These are phyloP conservation scores for Trametes maxima DNA, from an alignment of 768 basidiomycete species.

Conservation along the genomic window DNA sequence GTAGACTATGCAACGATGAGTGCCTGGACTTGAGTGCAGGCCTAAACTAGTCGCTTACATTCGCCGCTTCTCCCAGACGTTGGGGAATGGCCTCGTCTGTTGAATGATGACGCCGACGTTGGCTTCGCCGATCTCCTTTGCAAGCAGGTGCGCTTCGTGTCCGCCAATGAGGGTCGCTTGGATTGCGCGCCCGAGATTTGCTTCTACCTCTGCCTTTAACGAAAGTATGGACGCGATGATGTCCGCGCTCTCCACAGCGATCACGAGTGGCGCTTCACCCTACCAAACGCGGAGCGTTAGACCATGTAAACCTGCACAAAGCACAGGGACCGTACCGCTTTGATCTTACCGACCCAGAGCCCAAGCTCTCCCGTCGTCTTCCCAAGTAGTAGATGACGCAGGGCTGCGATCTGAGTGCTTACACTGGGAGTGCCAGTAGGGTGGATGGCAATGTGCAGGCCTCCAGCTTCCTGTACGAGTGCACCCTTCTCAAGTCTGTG, in stretches of 20 bases:
- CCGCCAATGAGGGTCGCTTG: conserved; percentile 58
- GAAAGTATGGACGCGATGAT: conserved; percentile 64
- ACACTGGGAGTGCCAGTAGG: conserved; percentile 56
- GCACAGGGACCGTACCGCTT: conserved; percentile 39
- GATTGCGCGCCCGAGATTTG: conserved; percentile 41
- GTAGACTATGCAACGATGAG: conserved; percentile 43
- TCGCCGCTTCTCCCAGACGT: conserved; percentile 64
- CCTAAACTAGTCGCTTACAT: conserved; percentile 45
- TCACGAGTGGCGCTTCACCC: conserved; percentile 63
- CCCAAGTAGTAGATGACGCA: conserved; percentile 61
- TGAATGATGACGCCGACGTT: conserved; percentile 70
- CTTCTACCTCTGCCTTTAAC: conserved; percentile 66
- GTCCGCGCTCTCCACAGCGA: conserved; percentile 67
- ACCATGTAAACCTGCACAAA: neutral
- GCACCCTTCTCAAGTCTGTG: conserved; percentile 44
- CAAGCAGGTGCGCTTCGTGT: conserved; percentile 71
- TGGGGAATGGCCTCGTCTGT: conserved; percentile 72
- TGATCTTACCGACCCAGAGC: conserved; percentile 46
- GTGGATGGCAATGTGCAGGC: conserved; percentile 43
- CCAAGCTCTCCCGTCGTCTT: conserved; percentile 44
- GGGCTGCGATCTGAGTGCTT: conserved; percentile 74
- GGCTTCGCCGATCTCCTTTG: conserved; percentile 68
- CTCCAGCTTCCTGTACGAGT: conserved; percentile 40
- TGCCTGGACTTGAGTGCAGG: neutral
- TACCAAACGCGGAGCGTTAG: conserved; percentile 23